Conservation (phyloP, 352 stramenopile genomes). For the Phytophthora constricta region DNA sequence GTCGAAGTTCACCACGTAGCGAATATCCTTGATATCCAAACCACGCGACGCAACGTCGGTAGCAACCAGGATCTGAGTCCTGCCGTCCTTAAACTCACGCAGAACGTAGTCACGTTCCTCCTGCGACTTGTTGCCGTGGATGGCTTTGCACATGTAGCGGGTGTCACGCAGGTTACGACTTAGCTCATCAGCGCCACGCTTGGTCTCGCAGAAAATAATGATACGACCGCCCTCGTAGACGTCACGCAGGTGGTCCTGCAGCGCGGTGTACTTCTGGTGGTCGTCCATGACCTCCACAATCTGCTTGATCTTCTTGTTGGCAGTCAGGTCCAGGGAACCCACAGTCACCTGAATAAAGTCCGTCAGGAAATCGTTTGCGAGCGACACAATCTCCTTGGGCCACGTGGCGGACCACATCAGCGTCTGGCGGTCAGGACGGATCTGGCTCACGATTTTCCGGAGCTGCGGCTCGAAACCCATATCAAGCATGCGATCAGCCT, state of each 20-base stretch:
- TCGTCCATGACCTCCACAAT: slow-evolving; percentile 97
- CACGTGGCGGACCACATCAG: slow-evolving; percentile 99
- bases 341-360: slow-evolving; percentile 98
- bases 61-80: slow-evolving; percentile 96
- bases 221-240: slow-evolving; percentile 94
- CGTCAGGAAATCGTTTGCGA: slow-evolving; percentile 98
- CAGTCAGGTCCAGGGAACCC: slow-evolving; percentile 95
- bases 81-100: slow-evolving; percentile 97
- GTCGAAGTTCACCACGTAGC: slow-evolving; percentile 99
- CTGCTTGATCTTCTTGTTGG: slow-evolving; percentile 99
- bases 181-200: slow-evolving; percentile 97
- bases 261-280: slow-evolving; percentile 95
- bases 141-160: slow-evolving; percentile 96
- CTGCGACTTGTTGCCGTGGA: slow-evolving; percentile 99
- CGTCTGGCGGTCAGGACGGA: slow-evolving; percentile 97
- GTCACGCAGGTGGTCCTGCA: slow-evolving; percentile 83
- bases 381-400: slow-evolving; percentile 97
- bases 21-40: slow-evolving; percentile 99
- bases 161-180: slow-evolving; percentile 93
- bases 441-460: slow-evolving; percentile 97
- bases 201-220: slow-evolving; percentile 99
- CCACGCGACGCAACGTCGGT: slow-evolving; percentile 99
- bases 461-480: slow-evolving; percentile 96
- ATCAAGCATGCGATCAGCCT: slow-evolving; percentile 97
- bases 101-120: slow-evolving; percentile 97